Base-by-base conservation (phyloP, 192 early-diverging fungal species). In the Rhizophagus clarus region DNA sequence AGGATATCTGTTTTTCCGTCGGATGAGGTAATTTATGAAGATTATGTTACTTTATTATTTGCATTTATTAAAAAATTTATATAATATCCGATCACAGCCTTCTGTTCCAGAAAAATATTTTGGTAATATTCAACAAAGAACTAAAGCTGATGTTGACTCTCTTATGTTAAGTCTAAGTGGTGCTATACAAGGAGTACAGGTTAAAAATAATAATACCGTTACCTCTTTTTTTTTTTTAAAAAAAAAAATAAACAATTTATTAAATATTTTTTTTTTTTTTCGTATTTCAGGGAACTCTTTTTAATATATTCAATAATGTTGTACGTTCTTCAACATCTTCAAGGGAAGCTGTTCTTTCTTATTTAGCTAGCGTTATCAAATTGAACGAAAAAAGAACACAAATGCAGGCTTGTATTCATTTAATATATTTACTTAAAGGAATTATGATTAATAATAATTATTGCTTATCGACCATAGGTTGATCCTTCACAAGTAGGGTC, bases 401-500 rank as follows among this genome's bases (percentile, higher is more conserved):
- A 28, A 92, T 96, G 88, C 92, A 95, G 83, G 91, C 93, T 56
- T 20, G 34, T 64, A 37, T 40, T 40, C 28, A 26, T 2, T 28
- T 51, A 28, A 20, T 29, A n/a, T 74, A 74, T 60, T 47, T 32
- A 56, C 20, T 28, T 17, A 11, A 66, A 31, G 26, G 37, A 40
- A 40, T 40, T 40, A 40, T 8, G 37, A 7, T 7, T 40, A 67
- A 29, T 67, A 67, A 32, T 11, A 3, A 31, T 67, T 20, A 32
- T 17, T 15, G 15, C 17, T 17, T 67, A 92, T 90, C 0, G 87
- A 90, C 20, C 92, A 89, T 93, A 97, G 82, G 93, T 96, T 6
- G 94, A 98, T 74, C 84, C 82, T 49, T 72, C 86, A 2, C 88
- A 88, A 17, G 93, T 96, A 0, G 93, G 95, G 2, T 89, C 93